These are phyloP conservation scores for Ramularia collo-cygni DNA, from an alignment of 2,329 filamentous ascomycete genomes.

Conservation along the genomic window DNA sequence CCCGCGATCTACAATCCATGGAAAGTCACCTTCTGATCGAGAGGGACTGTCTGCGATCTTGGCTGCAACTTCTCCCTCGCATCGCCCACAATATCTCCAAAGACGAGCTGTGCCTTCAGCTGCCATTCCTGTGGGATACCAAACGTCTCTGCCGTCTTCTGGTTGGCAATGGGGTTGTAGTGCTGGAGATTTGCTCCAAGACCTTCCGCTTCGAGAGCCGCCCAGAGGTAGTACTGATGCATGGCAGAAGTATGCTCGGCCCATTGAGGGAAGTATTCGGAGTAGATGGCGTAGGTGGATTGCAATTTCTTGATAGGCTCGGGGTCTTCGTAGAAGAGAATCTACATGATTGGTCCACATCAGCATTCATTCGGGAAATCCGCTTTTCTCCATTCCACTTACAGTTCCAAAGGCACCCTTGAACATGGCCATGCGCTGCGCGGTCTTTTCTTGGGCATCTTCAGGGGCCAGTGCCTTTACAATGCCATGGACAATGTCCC, in stretches of 20 bases:
- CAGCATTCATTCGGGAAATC: too few relatives aligned
- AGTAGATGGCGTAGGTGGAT: slow-evolving; percentile 64
- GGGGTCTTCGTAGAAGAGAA: slow-evolving; percentile 83
- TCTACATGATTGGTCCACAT: too few relatives aligned
- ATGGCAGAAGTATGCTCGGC: slow-evolving; percentile 71
- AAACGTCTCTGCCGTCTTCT: slow-evolving; percentile 63
- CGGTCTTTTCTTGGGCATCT: slow-evolving; percentile 53
- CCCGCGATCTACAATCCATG: slow-evolving; percentile 26
- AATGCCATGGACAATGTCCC: slow-evolving; percentile 62
- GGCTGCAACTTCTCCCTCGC: slow-evolving; percentile 38
- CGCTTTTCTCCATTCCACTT: slow-evolving; percentile 17
- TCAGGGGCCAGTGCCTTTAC: slow-evolving; percentile 63
- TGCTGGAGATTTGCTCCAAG: slow-evolving; percentile 87
- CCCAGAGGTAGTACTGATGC: slow-evolving; percentile 76
- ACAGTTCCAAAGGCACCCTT: slow-evolving; percentile 69
- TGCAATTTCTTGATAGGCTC: slow-evolving; percentile 59
- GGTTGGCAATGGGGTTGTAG: slow-evolving; percentile 82
- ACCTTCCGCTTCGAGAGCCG: slow-evolving; percentile 73
- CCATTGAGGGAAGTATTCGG: slow-evolving; percentile 74
- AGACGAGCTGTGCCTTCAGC: slow-evolving; percentile 77
- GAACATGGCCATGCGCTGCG: slow-evolving; percentile 52
- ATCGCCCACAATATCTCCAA: slow-evolving; percentile 39
- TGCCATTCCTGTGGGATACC: slow-evolving; percentile 65
- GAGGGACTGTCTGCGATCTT: slow-evolving; percentile 22
- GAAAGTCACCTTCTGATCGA: slow-evolving; percentile 26